Base-by-base conservation (phyloP, 176 grass and related monocot species). In the Avena insularis region DNA sequence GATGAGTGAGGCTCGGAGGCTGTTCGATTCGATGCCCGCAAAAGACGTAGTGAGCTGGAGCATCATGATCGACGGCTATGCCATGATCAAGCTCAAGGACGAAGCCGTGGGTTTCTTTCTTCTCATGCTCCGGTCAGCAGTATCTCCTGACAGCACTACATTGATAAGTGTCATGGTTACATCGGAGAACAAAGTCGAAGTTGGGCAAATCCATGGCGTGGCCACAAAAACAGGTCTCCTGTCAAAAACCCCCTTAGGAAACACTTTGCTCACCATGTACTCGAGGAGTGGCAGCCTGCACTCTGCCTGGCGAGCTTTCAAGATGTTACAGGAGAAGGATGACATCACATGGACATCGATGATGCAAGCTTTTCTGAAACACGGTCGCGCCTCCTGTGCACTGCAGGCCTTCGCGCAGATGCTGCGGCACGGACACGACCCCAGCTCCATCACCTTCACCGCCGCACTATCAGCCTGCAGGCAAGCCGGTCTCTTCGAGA, bases 391-490 rank as follows among this genome's bases (percentile, higher is more conserved):
- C 46, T 74, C 77, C 8, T 56, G 78, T 54, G 96, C 92, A 0
- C 49, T 94, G 16, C 89, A 84, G 38, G 61, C 79, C 6, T 71
- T 98, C 17, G 88, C 91, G 40, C 82, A 90, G 83, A 89, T 92
- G 79, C 61, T 92, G 89, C 82, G 43, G 65, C 33, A 68, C 70
- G 84, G 85, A 46, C 81, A 91, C n/a, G 83, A 83, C 10, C 92
- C 96, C 49, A 94, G 80, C 84, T 91, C 83, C 0, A 95, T 88
- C 17, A 95, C 93, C 36, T 98, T 95, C 55, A 87, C 87, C 33
- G 93, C 90, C 0, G 14, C 94, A 29, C 70, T 98, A 12, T 92
- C 87, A 71, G 96, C 93, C 61, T 95, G 96, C 76, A 95, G 84
- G 50, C 93, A 91, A 69, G 80, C 35, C 71, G 90, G 87, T 23